Evolutionary conservation across 2,329 filamentous ascomycete species (phyloP), one percentile per base, ranked within the genome.

Genomic region (Fusarium piperis): DNA sequence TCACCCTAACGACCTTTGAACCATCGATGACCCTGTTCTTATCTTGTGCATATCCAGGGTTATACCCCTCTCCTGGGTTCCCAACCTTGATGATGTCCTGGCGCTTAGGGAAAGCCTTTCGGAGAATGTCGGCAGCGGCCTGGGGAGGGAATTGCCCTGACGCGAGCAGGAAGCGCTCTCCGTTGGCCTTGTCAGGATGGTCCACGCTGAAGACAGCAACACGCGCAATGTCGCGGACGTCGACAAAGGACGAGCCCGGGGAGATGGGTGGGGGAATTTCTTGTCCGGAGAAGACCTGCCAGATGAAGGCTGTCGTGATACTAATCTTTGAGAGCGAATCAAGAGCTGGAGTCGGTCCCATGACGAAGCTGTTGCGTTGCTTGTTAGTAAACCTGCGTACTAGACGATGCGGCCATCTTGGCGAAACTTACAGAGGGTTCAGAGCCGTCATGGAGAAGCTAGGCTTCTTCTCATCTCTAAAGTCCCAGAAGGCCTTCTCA

Each of bases 401-500:
- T 13, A 41, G 16, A 3, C 6, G 9, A 30, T 13, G 2, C 9
- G 18, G 12, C 6, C 4, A 11, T 20, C 13, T 26, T 1, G 11
- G 9, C 8, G n/a, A 35, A 15, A 51, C 73, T 72, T 51, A 74
- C 74, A 53, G 60, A 15, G 74, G 74, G n/a, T 76, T 76, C 4
- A 75, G 59, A 11, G 74, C 74, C 6, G 69, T 74, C 64, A 75
- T 72, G 6, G 71, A 51, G 35, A 76, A 76, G 3, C 60, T 36
- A 0, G 74, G 74, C 20, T 67, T 68, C 26, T 65, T 70, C 33
- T 73, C 71, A 11, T 66, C 59, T 7, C 74, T 63, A 28, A 76
- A 76, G 16, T 70, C 61, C 74, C 74, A 76, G 41, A 76, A 74
- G 3, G 74, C 71, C 33, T 69, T 73, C 16, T 76, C 74, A 2